Conservation (phyloP, 139 green algal species). For the Spirogloea muscicola region DNA sequence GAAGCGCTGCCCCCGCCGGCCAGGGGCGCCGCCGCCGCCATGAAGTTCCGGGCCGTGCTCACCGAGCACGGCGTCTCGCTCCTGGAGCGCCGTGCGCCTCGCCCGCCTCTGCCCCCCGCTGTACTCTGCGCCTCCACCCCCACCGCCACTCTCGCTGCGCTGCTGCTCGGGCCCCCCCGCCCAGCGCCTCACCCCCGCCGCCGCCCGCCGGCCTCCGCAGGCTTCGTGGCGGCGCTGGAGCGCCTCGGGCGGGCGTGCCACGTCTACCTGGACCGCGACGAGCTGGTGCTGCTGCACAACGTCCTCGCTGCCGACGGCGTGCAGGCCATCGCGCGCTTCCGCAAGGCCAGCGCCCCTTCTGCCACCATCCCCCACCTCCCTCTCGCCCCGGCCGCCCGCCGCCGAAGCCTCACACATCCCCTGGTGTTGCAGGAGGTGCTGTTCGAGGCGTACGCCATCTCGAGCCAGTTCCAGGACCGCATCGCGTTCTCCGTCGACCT, state of each 20-base stretch:
- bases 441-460: constrained; percentile 42
- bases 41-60: constrained; percentile 9
- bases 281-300: constrained; percentile 39
- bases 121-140: too few species aligned
- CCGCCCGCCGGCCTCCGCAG: too few species aligned
- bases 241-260: constrained; percentile 40
- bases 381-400: background rate
- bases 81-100: background rate
- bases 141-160: too few species aligned
- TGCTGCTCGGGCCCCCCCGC: too few species aligned
- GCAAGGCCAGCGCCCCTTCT: constrained; percentile 10
- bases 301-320: constrained; percentile 41
- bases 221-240: constrained; percentile 44
- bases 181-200: too few species aligned
- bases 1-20: too few species aligned
- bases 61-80: constrained; percentile 1
- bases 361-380: background rate
- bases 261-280: constrained; percentile 25
- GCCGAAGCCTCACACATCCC: background rate
- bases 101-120: background rate
- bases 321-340: constrained; percentile 42
- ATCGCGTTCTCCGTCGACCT: constrained; percentile 45
- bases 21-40: too few species aligned
- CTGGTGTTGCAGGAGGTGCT: constrained; percentile 18
- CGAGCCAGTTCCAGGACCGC: constrained; percentile 20